These are phyloP conservation scores for Pseudozyma pruni DNA, from an alignment of 1,284 basidiomycete species.

Conservation along the genomic window DNA sequence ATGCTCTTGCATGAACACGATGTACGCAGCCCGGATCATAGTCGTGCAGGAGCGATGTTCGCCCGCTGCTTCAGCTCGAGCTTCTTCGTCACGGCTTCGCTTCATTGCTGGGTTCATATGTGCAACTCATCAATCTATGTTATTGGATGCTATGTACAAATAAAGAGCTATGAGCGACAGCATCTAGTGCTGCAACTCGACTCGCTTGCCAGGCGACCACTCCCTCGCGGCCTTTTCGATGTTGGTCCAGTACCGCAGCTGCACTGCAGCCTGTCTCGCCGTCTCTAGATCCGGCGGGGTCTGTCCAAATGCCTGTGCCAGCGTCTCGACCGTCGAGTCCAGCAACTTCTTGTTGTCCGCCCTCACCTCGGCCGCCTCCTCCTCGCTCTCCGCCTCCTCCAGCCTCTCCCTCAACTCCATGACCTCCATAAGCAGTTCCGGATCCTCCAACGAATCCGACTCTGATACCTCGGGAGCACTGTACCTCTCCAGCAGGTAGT, in stretches of 20 bases:
- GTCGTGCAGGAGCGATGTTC: too few relatives aligned
- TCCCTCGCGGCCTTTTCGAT: slow-evolving; percentile 64
- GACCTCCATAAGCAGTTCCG: slow-evolving; percentile 64
- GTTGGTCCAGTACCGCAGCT: slow-evolving; percentile 65
- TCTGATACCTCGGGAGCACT: slow-evolving; percentile 41
- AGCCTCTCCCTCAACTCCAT: slow-evolving; percentile 63
- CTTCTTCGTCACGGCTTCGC: too few relatives aligned
- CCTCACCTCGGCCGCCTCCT: slow-evolving; percentile 54
- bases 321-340: slow-evolving; percentile 27
- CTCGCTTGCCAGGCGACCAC: slow-evolving; percentile 60
- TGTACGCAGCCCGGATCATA: too few relatives aligned
- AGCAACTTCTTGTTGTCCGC: slow-evolving; percentile 46
- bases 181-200: slow-evolving; percentile 57
- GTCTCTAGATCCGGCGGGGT: slow-evolving; percentile 42
- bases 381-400: slow-evolving; percentile 53
- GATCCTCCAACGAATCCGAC: slow-evolving; percentile 58
- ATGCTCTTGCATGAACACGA: too few relatives aligned
- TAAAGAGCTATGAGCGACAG: neutral
- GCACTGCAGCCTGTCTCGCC: slow-evolving; percentile 48
- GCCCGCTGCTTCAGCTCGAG: too few relatives aligned
- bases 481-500: slow-evolving; percentile 56
- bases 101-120: too few relatives aligned
- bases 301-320: slow-evolving; percentile 50
- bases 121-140: too few relatives aligned
- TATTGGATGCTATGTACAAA: slow-evolving; percentile 3